phyloP scores from a whole-genome alignment of 176 grass and related monocot genomes.

The Tillandsia leiboldiana region DNA sequence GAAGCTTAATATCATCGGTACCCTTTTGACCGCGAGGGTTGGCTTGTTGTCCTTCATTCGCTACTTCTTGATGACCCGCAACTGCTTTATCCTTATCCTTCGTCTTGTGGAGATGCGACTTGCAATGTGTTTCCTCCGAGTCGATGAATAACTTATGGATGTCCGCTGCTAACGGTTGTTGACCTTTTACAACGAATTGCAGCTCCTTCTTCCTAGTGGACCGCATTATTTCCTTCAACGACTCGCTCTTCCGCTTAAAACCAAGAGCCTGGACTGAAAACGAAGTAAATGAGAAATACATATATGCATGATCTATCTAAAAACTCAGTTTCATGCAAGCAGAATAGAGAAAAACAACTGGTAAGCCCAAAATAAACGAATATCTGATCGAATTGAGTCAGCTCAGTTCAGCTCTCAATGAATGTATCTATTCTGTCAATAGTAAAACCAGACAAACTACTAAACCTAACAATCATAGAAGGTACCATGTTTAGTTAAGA shows the following conservation, averaged over 20 bases:
- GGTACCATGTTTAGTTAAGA: too few species aligned
- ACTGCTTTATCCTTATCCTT: neutral
- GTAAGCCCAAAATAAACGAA: neutral
- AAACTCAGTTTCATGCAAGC: neutral
- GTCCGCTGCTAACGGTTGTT: neutral
- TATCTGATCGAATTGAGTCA: neutral
- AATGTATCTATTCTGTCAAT: neutral
- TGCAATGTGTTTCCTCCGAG: neutral
- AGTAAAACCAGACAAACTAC: too few species aligned
- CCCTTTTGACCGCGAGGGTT: neutral
- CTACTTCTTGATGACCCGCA: neutral
- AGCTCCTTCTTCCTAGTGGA: neutral
- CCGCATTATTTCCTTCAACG: neutral
- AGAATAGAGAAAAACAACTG: neutral
- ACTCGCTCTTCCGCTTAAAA: neutral
- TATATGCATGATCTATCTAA: neutral
- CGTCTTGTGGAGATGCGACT: neutral
- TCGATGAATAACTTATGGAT: neutral
- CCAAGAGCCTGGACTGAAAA: slow-evolving; percentile 1
- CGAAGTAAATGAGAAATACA: neutral
- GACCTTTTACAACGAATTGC: neutral
- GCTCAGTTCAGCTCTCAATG: neutral
- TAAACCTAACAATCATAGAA: too few species aligned
- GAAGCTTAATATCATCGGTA: neutral
- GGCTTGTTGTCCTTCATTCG: neutral